Percentiles rank a stretch among this genome's conserved stretches.
Conservation (phyloP, 2,329 filamentous ascomycete genomes). For the Rachicladosporium sp. region DNA sequence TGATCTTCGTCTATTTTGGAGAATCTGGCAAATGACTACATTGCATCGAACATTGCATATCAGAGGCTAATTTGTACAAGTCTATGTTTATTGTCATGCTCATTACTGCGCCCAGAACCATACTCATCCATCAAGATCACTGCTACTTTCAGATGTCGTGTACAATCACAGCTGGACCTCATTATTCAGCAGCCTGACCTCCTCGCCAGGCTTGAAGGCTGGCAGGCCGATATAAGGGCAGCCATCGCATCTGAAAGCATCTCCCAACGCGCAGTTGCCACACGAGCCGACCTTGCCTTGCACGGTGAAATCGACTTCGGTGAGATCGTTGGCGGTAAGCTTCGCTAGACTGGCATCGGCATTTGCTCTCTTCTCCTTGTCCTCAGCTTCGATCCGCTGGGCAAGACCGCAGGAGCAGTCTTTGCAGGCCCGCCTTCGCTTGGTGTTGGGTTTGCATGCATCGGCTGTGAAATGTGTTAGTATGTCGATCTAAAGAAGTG, state of each 20-base stretch:
- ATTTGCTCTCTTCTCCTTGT: slow-evolving; percentile 51
- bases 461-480: slow-evolving; percentile 44
- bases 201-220: slow-evolving; percentile 92
- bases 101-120: too few species aligned
- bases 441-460: slow-evolving; percentile 80
- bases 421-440: slow-evolving; percentile 88
- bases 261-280: slow-evolving; percentile 84
- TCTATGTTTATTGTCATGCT: too few species aligned
- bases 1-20: too few species aligned
- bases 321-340: slow-evolving; percentile 64
- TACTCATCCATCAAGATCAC: too few species aligned
- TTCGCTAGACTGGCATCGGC: slow-evolving; percentile 48
- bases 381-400: slow-evolving; percentile 74
- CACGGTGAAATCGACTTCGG: slow-evolving; percentile 93
- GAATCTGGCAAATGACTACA: too few species aligned
- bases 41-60: too few species aligned
- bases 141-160: too few species aligned
- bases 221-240: slow-evolving; percentile 85
- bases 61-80: too few species aligned
- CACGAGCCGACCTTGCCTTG: slow-evolving; percentile 92
- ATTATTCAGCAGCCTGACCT: slow-evolving; percentile 78
- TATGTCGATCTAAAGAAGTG: neutral
- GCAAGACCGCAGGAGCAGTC: slow-evolving; percentile 94
- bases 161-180: slow-evolving; percentile 58
- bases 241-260: slow-evolving; percentile 55